Base-by-base conservation (phyloP, 2,329 filamentous ascomycete species). In the Coleophoma cylindrospora region DNA sequence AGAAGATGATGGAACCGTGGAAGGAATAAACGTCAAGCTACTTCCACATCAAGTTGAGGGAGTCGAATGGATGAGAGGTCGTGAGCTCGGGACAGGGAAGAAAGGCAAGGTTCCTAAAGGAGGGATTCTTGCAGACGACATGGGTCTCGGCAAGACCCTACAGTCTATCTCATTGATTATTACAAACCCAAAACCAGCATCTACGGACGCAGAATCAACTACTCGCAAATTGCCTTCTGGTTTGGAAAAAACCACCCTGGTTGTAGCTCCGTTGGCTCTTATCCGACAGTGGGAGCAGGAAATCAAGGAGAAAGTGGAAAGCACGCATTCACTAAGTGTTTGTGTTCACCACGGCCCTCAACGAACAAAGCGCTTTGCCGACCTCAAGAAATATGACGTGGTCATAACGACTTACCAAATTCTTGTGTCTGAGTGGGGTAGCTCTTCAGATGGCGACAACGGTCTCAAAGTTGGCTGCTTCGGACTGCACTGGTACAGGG, bases 281-380 rank as follows among this genome's bases (percentile, higher is more conserved):
- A 97, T 99, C 71, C 88, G 94, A 60, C 94, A 99, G 68, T 99
- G 94, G 94, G 94, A 99, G 69, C 76, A 84, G 1, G 94, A 99
- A 67, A 90, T 99, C 64, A 86, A 86, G 60, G 85, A 88, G 49
- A 95, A 90, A 66, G 83, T 97, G 37, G 73, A 80, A 41, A 73
- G 75, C 34, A 78, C 80, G 3, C 87, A 91, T 57, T 77, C 76
- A 17, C 74, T 97, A 45, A 85, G 84, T 56, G 91, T 97, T 4
- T 85, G 87, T 53, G 87, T 99, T 2, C 95, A 99, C 61, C 94
- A 99, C 64, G 94, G 94, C 0, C 83, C 91, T 1, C 84, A 85
- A 54, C 83, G 94, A 12, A 90, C 90, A 2, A 96, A 96, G 66
- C 79, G 81, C 2, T 82, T 81, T 53, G 79, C 84, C 43, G 86